These are phyloP conservation scores for Ascoidea asiatica DNA, from an alignment of 805 yeast species.

Conservation along the genomic window DNA sequence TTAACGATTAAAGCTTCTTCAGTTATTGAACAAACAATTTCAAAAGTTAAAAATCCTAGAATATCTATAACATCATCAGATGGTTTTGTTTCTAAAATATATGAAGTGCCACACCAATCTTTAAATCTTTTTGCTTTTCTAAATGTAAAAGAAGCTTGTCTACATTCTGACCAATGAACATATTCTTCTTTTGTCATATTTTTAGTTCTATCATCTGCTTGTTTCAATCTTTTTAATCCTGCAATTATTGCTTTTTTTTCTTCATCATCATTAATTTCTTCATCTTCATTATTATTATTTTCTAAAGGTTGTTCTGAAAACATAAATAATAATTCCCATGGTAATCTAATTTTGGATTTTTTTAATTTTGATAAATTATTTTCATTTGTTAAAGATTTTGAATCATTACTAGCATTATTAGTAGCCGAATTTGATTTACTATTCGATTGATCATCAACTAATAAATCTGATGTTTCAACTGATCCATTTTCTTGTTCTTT, in stretches of 20 bases:
- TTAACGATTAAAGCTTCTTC: conserved; percentile 83
- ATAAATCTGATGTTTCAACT: conserved; percentile 37
- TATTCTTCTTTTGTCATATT: conserved; percentile 95
- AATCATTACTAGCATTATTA: conserved; percentile 19
- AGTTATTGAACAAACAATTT: conserved; percentile 87
- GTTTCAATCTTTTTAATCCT: conserved; percentile 75
- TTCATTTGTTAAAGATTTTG: conserved; percentile 32
- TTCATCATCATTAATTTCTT: conserved; percentile 67
- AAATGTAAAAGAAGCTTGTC: conserved; percentile 94
- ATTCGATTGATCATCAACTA: conserved; percentile 25
- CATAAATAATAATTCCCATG: conserved; percentile 95
- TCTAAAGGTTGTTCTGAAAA: conserved; percentile 81
- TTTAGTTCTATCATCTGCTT: conserved; percentile 87
- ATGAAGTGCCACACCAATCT: conserved; percentile 89
- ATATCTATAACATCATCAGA: conserved; percentile 96
- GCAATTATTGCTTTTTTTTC: conserved; percentile 83
- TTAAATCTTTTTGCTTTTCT: conserved; percentile 87
- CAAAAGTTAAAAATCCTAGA: conserved; percentile 88
- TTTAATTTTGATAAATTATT: conserved; percentile 40
- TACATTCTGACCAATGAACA: conserved; percentile 97
- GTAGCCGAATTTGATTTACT: conserved; percentile 18
- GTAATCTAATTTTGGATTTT: conserved; percentile 69
- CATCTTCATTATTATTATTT: conserved; percentile 44
- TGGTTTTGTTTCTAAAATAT: conserved; percentile 78
- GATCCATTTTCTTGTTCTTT: conserved; percentile 55